Evolutionary conservation across 208 protist species (phyloP).

Genomic region (Zelonia costaricensis): DNA sequence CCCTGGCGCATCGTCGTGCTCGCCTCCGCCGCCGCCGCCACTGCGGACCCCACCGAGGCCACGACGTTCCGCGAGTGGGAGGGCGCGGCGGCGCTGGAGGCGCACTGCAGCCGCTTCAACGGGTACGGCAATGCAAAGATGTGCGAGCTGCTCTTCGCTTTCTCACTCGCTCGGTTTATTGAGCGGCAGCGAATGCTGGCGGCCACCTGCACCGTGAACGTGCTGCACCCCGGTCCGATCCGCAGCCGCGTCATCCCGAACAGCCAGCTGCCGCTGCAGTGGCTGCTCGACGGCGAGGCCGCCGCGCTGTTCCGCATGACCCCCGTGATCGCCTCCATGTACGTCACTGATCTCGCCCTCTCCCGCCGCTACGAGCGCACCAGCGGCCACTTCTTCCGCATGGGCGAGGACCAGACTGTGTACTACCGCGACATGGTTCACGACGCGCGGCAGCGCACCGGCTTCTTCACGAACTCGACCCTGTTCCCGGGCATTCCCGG

Average conservation of each 20-base stretch:
- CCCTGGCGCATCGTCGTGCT: conserved; percentile 57
- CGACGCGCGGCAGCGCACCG: conserved; percentile 19
- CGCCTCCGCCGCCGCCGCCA: conserved; percentile 43
- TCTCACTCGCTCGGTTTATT: conserved; percentile 56
- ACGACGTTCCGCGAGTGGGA: conserved; percentile 38
- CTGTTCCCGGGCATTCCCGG: conserved; percentile 53
- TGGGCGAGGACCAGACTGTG: conserved; percentile 67
- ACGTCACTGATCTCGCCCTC: conserved; percentile 60
- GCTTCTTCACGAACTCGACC: conserved; percentile 56
- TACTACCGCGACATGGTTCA: conserved; percentile 30
- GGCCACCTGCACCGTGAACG: conserved; percentile 47
- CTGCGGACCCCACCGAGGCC: conserved; percentile 28
- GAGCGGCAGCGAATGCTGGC: conserved; percentile 37
- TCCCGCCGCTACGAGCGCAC: conserved; percentile 49
- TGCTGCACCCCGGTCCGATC: conserved; percentile 56
- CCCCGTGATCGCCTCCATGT: conserved; percentile 53
- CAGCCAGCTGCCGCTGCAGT: conserved; percentile 39
- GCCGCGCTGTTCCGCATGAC: conserved; percentile 52
- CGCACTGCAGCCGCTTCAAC: conserved; percentile 36
- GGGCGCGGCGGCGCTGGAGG: conserved; percentile 16
- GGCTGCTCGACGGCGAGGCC: conserved; percentile 40
- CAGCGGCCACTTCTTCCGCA: conserved; percentile 77
- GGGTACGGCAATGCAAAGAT: conserved; percentile 62
- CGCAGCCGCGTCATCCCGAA: conserved; percentile 43
- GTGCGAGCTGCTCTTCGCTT: conserved; percentile 69